Evolutionary conservation across 139 green algal genomes (phyloP), one percentile per base, ranked within the genome.

Genomic region (Protoeuglena noctilucae): DNA sequence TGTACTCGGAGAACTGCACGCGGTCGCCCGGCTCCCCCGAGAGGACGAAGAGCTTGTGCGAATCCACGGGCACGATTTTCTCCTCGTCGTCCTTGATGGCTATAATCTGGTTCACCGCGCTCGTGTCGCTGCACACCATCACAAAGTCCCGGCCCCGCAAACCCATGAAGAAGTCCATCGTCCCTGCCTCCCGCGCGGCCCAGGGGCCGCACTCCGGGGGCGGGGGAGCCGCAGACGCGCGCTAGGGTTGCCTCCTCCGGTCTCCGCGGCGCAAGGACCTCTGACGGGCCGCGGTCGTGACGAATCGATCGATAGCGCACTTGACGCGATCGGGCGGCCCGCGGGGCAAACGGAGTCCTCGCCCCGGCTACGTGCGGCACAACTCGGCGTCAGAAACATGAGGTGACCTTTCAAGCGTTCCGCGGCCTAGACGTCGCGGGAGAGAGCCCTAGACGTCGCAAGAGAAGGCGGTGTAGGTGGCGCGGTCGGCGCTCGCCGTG

Each of bases 51-150:
- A 97, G 61, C 54, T 89, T 93, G 63, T 94, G 80, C 3, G 21
- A 49, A 63, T 96, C 89, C n/a, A n/a, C n/a, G 22, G 76, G 73
- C 31, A 87, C 62, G 56, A 92, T 84, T 66, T 94, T 94, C 62
- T 94, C 84, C 67, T 98, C 92, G 54, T 97, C 89, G 29, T 87
- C 70, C 69, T 98, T 99, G 60, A 96, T 94, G 19, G 78, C 84
- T 49, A 99, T 87, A 68, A 99, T 95, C 17, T 75, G 80, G 53
- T 93, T 80, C 28, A 73, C 68, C 7, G 88, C 85, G 6, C 57
- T 72, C 0, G 82, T 94, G 66, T 97, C 91, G 53, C 76, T 76
- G 59, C 80, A 93, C 1, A 99, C 64, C 66, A 99, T 73, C n/a
- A 89, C 86, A 58, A 98, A 99, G 46, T 94, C 85, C 22, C 83